Base-by-base conservation (phyloP, 1,284 basidiomycete genomes). In the Cutaneotrichosporon cavernicola region DNA sequence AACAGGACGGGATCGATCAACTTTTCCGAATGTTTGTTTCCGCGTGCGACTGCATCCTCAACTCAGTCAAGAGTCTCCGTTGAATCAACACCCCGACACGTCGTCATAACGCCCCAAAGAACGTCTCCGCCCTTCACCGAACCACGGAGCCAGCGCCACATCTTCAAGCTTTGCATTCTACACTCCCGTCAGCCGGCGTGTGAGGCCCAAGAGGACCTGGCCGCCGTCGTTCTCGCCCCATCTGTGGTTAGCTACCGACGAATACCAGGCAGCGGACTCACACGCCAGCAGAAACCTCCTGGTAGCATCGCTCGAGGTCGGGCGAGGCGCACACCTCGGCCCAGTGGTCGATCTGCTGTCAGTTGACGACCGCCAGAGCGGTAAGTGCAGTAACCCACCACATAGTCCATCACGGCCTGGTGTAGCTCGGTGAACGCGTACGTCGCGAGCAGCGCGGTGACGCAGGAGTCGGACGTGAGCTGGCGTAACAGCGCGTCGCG, bases 401-500 rank as follows among this genome's bases (percentile, higher is more conserved):
- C 72, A 65, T 73, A 79, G 59, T 76, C 72, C 32, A 76, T 65
- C 2, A 78, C 62, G 5, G 71, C 69, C 0, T 47, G 22, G 53
- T 80, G 76, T 9, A 80, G 67, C 2, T 70, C 66, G 7, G 75
- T 67, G 60, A 76, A 80, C 13, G 64, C 66, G 59, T 73, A 73
- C 5, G 73, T 74, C 7, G 76, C 75, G 13, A 80, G 70, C 61
- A 92, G 80, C 53, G 90, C 79, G 0, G 89, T 85, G 75, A 91
- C 91, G 65, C 89, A 87, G 9, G 85, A 85, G 65, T 85, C 82
- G 5, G 89, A 88, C 8, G 87, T 89, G 49, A 94, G 85, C 2
- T 86, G 88, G 5, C 84, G 83, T 80, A 92, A 84, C 70, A 92
- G 87, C 73, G 91, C 90, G 58, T 89, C 86, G 61, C 90, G 79